A percentile compares a stretch with the other conserved stretches of the same genome.
These are phyloP conservation scores for Alternaria sp. DNA, from an alignment of 2,329 filamentous ascomycete species.

Conservation along the genomic window DNA sequence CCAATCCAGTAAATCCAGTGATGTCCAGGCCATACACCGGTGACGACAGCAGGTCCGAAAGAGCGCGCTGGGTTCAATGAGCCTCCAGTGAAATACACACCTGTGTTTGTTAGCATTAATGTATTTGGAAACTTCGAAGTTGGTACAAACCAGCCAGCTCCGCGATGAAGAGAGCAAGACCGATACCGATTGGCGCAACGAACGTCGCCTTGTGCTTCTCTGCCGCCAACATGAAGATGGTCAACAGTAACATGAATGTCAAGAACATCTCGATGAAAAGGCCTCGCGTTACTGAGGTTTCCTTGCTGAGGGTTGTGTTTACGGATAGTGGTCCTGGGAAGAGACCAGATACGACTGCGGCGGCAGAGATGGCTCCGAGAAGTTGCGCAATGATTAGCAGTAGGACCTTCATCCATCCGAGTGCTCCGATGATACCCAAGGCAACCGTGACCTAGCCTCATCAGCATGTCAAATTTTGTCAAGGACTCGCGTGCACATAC, in stretches of 20 bases:
- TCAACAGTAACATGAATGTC: slow-evolving; percentile 57
- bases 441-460: slow-evolving; percentile 53
- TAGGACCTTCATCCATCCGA: slow-evolving; percentile 53
- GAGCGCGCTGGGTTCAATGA: slow-evolving; percentile 58
- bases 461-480: not conserved
- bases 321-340: slow-evolving; percentile 56
- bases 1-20: slow-evolving; percentile 62
- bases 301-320: slow-evolving; percentile 50
- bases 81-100: slow-evolving; percentile 56
- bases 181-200: slow-evolving; percentile 51
- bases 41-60: slow-evolving; percentile 56
- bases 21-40: slow-evolving; percentile 50
- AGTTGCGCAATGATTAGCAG: slow-evolving; percentile 56
- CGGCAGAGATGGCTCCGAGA: slow-evolving; percentile 53
- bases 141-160: slow-evolving; percentile 49
- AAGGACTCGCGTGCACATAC: slow-evolving; percentile 27
- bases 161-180: slow-evolving; percentile 54
- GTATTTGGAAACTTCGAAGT: not conserved
- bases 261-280: slow-evolving; percentile 60
- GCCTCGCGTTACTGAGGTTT: slow-evolving; percentile 53
- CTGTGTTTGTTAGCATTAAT: slow-evolving; percentile 27
- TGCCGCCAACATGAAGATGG: slow-evolving; percentile 55
- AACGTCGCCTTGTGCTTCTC: slow-evolving; percentile 51
- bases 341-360: slow-evolving; percentile 52
- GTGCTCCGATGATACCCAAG: slow-evolving; percentile 55